Evolutionary conservation across 2,329 filamentous ascomycete genomes (phyloP).

Genomic region (Colletotrichum destructivum): DNA sequence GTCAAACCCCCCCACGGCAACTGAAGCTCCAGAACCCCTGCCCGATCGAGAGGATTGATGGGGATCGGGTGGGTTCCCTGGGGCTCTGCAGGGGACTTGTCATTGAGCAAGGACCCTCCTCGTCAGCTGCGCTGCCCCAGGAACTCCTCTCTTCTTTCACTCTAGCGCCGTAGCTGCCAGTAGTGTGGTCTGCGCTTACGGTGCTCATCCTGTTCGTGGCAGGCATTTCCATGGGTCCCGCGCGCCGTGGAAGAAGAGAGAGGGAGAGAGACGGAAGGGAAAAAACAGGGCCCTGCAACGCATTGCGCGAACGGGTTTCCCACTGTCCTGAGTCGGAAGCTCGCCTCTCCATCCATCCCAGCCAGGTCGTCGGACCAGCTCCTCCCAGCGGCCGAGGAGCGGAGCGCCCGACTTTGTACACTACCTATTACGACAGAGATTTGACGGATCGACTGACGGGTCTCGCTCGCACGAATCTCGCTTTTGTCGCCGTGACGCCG

Average conservation of each 20-base stretch:
- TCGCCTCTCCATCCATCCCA: conserved; percentile 1
- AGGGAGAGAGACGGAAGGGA: background rate
- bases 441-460: conserved; percentile 25
- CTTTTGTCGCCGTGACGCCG: conserved; percentile 5
- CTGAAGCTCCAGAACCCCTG: conserved; percentile 37
- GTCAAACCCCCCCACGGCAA: conserved; percentile 41
- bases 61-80: conserved; percentile 42
- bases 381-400: conserved; percentile 2
- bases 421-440: conserved; percentile 16
- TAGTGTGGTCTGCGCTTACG: background rate
- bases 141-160: conserved; percentile 32
- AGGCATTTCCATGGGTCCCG: conserved; percentile 36
- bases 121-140: conserved; percentile 29
- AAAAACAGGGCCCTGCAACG: conserved; percentile 25
- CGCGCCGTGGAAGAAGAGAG: background rate
- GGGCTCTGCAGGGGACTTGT: conserved; percentile 38
- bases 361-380: conserved; percentile 1
- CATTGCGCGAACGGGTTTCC: conserved; percentile 36
- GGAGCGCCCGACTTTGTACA: conserved; percentile 14
- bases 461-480: conserved; percentile 22
- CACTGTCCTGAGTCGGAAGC: conserved; percentile 23
- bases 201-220: conserved; percentile 26
- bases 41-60: conserved; percentile 41
- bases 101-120: conserved; percentile 34
- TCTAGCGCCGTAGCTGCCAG: conserved; percentile 13